These are phyloP conservation scores for Cytospora schulzeri DNA, from an alignment of 2,329 filamentous ascomycete genomes.

Conservation along the genomic window DNA sequence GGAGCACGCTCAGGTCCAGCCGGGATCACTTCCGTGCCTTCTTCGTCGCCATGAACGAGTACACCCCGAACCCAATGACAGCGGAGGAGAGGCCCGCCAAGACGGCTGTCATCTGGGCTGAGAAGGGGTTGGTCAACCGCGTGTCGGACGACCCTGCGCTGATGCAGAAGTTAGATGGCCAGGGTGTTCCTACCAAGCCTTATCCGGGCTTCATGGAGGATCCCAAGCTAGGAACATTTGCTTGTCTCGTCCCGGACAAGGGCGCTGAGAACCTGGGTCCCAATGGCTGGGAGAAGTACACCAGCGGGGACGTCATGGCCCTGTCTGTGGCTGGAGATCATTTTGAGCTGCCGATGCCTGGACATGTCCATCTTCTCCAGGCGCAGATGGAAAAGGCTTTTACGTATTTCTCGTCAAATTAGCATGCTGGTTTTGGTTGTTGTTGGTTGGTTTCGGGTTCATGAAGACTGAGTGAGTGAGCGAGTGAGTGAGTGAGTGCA, in stretches of 20 bases:
- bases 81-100: constrained; percentile 6
- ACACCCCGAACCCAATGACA: constrained; percentile 15
- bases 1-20: constrained; percentile 12
- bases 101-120: constrained; percentile 16
- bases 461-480: too few species aligned
- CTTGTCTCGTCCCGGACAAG: constrained; percentile 21
- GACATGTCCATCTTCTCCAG: constrained; percentile 9
- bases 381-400: background rate
- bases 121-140: constrained; percentile 10
- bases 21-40: constrained; percentile 16
- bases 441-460: too few species aligned
- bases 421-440: too few species aligned
- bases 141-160: constrained; percentile 12
- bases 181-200: constrained; percentile 8
- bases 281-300: constrained; percentile 22
- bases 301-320: constrained; percentile 10
- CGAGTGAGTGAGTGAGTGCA: too few species aligned
- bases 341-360: constrained; percentile 19
- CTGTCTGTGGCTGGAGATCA: constrained; percentile 19
- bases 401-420: background rate
- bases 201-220: constrained; percentile 24
- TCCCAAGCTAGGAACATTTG: constrained; percentile 16
- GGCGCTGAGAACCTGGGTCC: constrained; percentile 19
- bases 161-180: constrained; percentile 11
- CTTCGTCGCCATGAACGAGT: constrained; percentile 18